Base-by-base conservation (phyloP, 495 filamentous ascomycete species). In the Aspergillus cavernicola region DNA sequence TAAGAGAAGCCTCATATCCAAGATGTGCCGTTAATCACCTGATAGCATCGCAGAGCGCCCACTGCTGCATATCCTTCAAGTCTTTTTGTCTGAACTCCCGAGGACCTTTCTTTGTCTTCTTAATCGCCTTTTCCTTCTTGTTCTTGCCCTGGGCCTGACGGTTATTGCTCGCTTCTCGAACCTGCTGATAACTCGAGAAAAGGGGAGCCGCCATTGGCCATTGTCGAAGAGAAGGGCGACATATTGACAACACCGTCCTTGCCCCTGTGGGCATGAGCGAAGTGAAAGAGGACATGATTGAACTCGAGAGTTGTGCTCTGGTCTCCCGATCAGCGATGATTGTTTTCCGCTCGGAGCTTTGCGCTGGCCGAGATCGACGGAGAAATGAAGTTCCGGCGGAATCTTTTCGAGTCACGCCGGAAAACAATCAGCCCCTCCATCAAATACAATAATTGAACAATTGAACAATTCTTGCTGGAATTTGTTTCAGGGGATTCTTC, bases 11-110 rank as follows among this genome's bases (percentile, higher is more conserved):
- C 18, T 23, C 33, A n/a, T 10, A 13, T 16, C 37, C 9, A 29
- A 20, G 32, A 33, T 38, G 4, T 24, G 28, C 18, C 4, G 44
- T 23, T n/a, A n/a, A 59, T 80, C 80, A 92, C 88, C 92, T 82
- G 85, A 98, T 95, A 6, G 93, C 93, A 75, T 98, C 93, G 58
- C 87, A 88, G 10, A 98, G 79, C 5, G 88, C 78, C 65, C 83
- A 93, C 57, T 88, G 83, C 31, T 89, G 73, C 57, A 83, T 72
- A 57, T 80, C 59, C 63, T 77, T 73, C 61, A 90, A 29, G 66
- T 85, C 74, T 61, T 78, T 76, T 49, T 85, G 75, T 20, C 66
- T 76, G 66, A 81, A 96, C 54, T 76, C 81, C 54, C 68, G 80
- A 48, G 77, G 78, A 49, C 73, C 70, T 68, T 87, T 89, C 70